phyloP scores from a whole-genome alignment of 225 moss, liverwort and hornwort genomes.

The Pseudoscleropodium purum region DNA sequence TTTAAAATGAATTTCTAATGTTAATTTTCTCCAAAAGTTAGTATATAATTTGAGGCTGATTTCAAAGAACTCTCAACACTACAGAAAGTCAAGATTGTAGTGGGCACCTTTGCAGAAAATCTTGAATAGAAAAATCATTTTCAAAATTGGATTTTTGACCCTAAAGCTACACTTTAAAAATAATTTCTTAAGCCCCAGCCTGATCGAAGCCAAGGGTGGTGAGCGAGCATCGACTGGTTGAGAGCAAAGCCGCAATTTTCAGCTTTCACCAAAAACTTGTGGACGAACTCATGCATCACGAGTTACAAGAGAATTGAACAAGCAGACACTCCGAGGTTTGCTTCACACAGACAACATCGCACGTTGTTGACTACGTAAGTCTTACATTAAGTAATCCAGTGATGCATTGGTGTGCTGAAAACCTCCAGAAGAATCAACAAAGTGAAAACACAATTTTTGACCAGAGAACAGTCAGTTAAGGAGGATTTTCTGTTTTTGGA shows the following conservation, averaged over 20 bases:
- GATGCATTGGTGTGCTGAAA: not conserved
- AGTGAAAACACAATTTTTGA: not conserved
- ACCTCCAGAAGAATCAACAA: not conserved
- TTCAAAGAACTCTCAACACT: too few species aligned
- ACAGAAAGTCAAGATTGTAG: too few species aligned
- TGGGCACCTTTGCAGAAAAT: too few species aligned
- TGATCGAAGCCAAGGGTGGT: not conserved
- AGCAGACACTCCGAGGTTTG: not conserved
- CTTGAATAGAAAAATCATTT: too few species aligned
- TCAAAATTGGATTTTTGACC: too few species aligned
- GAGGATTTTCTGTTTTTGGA: not conserved
- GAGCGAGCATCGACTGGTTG: not conserved
- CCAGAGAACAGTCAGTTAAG: not conserved
- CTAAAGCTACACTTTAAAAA: too few species aligned
- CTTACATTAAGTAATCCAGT: not conserved
- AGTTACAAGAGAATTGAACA: not conserved
- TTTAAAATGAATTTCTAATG: too few species aligned
- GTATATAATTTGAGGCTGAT: too few species aligned
- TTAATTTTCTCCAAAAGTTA: too few species aligned
- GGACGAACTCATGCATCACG: not conserved
- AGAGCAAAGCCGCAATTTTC: not conserved
- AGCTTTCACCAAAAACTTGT: not conserved
- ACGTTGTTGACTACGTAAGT: not conserved
- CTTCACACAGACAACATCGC: not conserved
- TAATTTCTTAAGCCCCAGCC: not conserved